Evolutionary conservation across 441 rosid species (phyloP).

Genomic region (Gossypium davidsonii): DNA sequence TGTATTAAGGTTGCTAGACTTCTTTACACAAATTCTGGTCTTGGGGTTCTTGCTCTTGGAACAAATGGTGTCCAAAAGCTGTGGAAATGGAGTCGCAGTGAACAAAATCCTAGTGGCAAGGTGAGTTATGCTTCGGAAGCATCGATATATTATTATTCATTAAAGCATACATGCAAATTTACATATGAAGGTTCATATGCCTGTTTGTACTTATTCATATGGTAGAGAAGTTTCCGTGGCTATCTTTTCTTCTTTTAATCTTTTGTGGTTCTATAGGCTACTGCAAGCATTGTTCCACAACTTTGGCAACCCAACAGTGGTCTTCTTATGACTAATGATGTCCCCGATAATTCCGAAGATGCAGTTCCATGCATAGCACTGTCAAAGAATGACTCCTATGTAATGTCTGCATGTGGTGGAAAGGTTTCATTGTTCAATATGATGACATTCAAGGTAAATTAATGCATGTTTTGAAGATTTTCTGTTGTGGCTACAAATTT

Average conservation of each 20-base stretch:
- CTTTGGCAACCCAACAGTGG: slow-evolving; percentile 43
- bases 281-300: slow-evolving; percentile 34
- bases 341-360: slow-evolving; percentile 30
- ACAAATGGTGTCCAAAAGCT: slow-evolving; percentile 40
- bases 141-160: not conserved
- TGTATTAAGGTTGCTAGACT: slow-evolving; percentile 33
- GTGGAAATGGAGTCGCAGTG: slow-evolving; percentile 39
- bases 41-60: slow-evolving; percentile 35
- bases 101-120: slow-evolving; percentile 36
- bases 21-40: slow-evolving; percentile 37
- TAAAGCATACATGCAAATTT: not conserved
- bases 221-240: not conserved
- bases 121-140: slow-evolving; percentile 10
- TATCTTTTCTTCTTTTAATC: slow-evolving; percentile 8
- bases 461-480: not conserved
- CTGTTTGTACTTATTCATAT: not conserved
- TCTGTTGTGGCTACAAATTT: not conserved
- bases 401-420: slow-evolving; percentile 47
- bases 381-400: slow-evolving; percentile 39
- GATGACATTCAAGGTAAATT: slow-evolving; percentile 42
- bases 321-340: slow-evolving; percentile 38
- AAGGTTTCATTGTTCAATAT: slow-evolving; percentile 40
- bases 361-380: slow-evolving; percentile 41
- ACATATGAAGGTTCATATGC: not conserved
- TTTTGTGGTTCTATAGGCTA: slow-evolving; percentile 24